Base-by-base conservation (phyloP, 2,329 filamentous ascomycete species). In the Colletotrichum truncatum region DNA sequence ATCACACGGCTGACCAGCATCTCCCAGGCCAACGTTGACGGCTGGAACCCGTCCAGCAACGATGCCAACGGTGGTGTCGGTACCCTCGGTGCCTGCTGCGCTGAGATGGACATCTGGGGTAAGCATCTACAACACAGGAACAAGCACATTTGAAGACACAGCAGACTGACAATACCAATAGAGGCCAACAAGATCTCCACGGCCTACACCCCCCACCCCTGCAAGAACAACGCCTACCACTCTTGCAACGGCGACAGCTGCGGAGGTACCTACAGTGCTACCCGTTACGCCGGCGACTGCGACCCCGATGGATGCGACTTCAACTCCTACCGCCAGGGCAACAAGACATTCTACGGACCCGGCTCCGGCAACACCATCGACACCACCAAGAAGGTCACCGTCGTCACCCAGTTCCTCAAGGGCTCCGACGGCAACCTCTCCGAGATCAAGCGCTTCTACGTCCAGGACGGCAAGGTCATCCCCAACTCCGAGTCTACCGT, bases 281-380 rank as follows among this genome's bases (percentile, higher is more conserved):
- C 83, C 70, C 87, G 89, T 67, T 91, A 91, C 73, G 79, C 72
- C 25, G 89, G 89, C 56, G 77, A 85, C 63, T 92, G 90, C 75
- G 90, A 92, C 74, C 87, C 88, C 67, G 88, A 91, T 72, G 89
- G 89, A 39, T 92, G 90, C 72, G 89, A 91, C 75, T 91, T 89
- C 84, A 91, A 91, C 84, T 74, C 84, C 38, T 92, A 86, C 85
- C 89, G 89, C 74, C 82, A 87, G 82, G 90, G 89, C 67, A 84
- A 88, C 77, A 80, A 80, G 65, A 79, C 77, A 75, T 92, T 90
- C 82, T 91, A 87, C 79, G 90, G 89, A 55, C 71, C 69, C n/a
- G 78, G 77, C 53, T 77, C 83, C 1, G 82, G 82, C 68, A 81
- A 81, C 74, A 88, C 79, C 53, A 78, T 92, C 70, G 85, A 91